phyloP scores from a whole-genome alignment of 164 flowering plant species.

The Vitis rupestris region DNA sequence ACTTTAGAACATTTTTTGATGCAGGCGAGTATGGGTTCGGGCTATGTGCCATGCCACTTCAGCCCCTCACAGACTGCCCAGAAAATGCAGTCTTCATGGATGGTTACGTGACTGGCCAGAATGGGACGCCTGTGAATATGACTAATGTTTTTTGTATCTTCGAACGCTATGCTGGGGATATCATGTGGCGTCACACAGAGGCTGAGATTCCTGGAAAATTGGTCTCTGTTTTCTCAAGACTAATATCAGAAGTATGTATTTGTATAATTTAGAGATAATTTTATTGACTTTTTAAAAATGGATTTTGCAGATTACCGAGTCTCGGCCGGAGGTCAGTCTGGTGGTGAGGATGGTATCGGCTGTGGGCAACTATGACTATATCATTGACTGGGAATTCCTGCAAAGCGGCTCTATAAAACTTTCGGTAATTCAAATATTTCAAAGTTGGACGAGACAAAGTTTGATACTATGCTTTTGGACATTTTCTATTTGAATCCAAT shows the following conservation, averaged over 20 bases:
- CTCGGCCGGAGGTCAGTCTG: conserved; percentile 41
- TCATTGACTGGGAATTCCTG: conserved; percentile 66
- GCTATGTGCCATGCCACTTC: conserved; percentile 37
- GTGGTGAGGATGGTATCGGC: conserved; percentile 65
- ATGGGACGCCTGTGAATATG: conserved; percentile 35
- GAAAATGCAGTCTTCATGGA: conserved; percentile 50
- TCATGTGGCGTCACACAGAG: conserved; percentile 73
- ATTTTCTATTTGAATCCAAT: too few relatives aligned
- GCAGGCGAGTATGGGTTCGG: conserved; percentile 69
- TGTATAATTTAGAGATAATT: too few relatives aligned
- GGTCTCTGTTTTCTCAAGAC: conserved; percentile 25
- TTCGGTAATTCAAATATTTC: conserved; percentile 4
- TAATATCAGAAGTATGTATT: too few relatives aligned
- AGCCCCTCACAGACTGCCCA: conserved; percentile 52
- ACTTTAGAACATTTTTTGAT: conserved; percentile 52
- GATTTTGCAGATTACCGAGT: conserved; percentile 44
- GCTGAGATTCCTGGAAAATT: conserved; percentile 31
- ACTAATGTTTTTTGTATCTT: conserved; percentile 54
- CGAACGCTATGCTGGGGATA: conserved; percentile 52
- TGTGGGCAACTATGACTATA: conserved; percentile 65
- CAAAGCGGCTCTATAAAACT: conserved; percentile 47
- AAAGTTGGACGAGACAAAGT: too few relatives aligned
- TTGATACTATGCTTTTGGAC: too few relatives aligned
- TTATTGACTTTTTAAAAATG: neutral
- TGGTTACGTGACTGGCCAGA: conserved; percentile 30